Evolutionary conservation across 192 early-diverging fungal species (phyloP).

Genomic region (Coemansia sp.): DNA sequence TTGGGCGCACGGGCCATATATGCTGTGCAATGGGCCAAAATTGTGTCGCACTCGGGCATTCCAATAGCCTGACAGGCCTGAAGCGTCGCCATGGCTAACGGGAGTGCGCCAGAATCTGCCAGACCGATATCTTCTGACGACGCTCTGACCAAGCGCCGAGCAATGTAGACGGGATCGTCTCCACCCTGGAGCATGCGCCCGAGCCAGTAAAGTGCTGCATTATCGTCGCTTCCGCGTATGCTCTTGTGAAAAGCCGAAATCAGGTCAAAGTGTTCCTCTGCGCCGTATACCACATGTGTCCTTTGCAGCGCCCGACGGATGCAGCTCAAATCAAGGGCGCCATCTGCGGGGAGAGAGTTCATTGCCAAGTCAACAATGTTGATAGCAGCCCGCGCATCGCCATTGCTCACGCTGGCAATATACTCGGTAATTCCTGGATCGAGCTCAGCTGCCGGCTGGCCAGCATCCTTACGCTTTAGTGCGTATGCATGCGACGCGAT

Average conservation of each 20-base stretch:
- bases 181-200: conserved; percentile 86
- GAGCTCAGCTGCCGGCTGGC: conserved; percentile 24
- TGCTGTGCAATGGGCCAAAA: conserved; percentile 74
- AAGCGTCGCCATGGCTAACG: conserved; percentile 71
- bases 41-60: conserved; percentile 89
- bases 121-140: conserved; percentile 89
- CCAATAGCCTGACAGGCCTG: conserved; percentile 86
- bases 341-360: conserved; percentile 23
- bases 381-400: conserved; percentile 60
- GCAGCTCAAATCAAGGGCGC: conserved; percentile 49
- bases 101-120: conserved; percentile 76
- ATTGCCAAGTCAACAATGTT: conserved; percentile 38
- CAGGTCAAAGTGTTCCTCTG: conserved; percentile 86
- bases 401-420: conserved; percentile 72
- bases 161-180: conserved; percentile 89
- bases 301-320: conserved; percentile 74
- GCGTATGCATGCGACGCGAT: conserved; percentile 63
- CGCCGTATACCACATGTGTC: conserved; percentile 79
- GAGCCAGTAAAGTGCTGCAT: conserved; percentile 85
- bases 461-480: conserved; percentile 55
- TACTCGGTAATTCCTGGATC: conserved; percentile 33
- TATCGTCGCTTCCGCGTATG: conserved; percentile 77
- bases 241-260: conserved; percentile 91
- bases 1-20: conserved; percentile 82
- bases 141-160: conserved; percentile 73